phyloP scores from a whole-genome alignment of 345 rosid genomes.

The Lepidium africanum region DNA sequence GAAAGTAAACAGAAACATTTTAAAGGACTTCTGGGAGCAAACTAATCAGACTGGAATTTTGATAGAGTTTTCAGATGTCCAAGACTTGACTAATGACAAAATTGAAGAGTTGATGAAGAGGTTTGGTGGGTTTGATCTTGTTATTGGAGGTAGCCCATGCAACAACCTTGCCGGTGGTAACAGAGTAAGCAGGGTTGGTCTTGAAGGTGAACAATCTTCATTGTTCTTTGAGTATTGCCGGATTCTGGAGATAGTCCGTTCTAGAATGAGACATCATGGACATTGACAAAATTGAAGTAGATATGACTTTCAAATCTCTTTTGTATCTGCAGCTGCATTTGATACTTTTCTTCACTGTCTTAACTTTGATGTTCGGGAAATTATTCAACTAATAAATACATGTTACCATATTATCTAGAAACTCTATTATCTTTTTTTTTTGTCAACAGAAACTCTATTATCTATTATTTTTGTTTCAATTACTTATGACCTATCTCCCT shows the following conservation, averaged over 20 bases:
- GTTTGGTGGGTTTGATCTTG: constrained; percentile 77
- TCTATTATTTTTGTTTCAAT: no score
- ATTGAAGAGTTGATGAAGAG: constrained; percentile 41
- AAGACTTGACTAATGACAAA: constrained; percentile 33
- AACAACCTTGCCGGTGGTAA: constrained; percentile 91
- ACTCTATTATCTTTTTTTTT: no score
- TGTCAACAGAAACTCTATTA: no score
- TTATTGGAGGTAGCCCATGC: constrained; percentile 91
- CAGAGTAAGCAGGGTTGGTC: constrained; percentile 60
- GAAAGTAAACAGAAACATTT: constrained; percentile 47
- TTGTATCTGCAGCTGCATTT: background rate
- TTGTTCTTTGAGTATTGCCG: constrained; percentile 71
- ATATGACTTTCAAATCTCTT: background rate
- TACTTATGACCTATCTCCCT: background rate
- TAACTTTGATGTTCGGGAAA: background rate
- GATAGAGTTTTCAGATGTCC: constrained; percentile 47
- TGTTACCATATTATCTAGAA: background rate
- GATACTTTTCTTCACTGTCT: background rate
- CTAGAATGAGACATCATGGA: background rate
- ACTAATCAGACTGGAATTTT: constrained; percentile 75
- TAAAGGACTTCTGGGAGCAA: constrained; percentile 83
- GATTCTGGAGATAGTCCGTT: constrained; percentile 50
- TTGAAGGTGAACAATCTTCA: constrained; percentile 73
- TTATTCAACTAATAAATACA: background rate
- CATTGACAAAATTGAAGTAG: background rate